phyloP scores from a whole-genome alignment of 345 rosid species.

The Lagerstroemia speciosa region DNA sequence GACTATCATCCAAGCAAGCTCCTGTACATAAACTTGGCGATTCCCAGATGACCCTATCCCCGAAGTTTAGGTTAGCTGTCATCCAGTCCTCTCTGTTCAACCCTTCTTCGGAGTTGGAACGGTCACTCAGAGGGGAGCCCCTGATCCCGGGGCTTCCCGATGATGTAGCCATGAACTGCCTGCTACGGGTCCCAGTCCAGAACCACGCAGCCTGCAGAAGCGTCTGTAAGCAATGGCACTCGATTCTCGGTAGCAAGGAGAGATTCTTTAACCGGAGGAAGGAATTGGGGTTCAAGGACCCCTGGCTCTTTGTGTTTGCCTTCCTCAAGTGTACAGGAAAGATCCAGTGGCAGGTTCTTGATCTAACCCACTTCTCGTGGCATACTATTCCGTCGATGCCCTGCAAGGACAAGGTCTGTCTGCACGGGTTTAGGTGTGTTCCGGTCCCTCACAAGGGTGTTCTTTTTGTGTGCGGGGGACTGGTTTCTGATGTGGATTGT shows the following conservation, averaged over 20 bases:
- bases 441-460: conserved; percentile 49
- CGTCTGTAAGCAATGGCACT: conserved; percentile 78
- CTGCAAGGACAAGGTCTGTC: conserved; percentile 68
- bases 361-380: conserved; percentile 62
- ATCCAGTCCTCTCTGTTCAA: conserved; percentile 45
- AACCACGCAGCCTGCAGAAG: conserved; percentile 50
- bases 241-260: conserved; percentile 57
- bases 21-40: conserved; percentile 88
- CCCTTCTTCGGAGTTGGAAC: conserved; percentile 44
- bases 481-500: conserved; percentile 66
- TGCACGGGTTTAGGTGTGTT: conserved; percentile 64
- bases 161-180: conserved; percentile 72
- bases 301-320: conserved; percentile 80
- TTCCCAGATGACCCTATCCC: conserved; percentile 75
- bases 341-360: conserved; percentile 76
- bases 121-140: conserved; percentile 47
- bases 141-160: conserved; percentile 83
- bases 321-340: conserved; percentile 67
- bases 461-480: conserved; percentile 78
- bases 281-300: conserved; percentile 61
- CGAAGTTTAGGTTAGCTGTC: conserved; percentile 64
- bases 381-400: conserved; percentile 82
- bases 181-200: conserved; percentile 63
- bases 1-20: conserved; percentile 62
- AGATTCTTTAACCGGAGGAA: conserved; percentile 58